Evolutionary conservation across 257 asterid genomes (phyloP), one percentile per base, ranked within the genome.

Genomic region (Primulina eburnea): DNA sequence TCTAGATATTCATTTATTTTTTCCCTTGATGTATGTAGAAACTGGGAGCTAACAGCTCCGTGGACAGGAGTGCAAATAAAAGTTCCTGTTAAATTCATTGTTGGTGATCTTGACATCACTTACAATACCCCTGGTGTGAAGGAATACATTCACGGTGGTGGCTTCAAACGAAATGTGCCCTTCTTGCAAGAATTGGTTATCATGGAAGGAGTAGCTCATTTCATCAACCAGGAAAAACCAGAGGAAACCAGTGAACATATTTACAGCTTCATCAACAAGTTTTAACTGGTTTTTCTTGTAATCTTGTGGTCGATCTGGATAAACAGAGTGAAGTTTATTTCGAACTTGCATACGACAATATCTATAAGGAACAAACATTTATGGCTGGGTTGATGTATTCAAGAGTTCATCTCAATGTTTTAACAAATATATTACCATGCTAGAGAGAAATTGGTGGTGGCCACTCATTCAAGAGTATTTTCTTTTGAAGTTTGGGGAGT

Each of bases 151-250:
- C 84, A 84, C 76, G 73, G 73, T 4, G 97, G 97, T 2, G 91
- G 95, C 24, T 83, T 92, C 83, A 77, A 83, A 74, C 71, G 69
- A 72, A 71, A 76, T 0, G 97, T 92, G 37, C 98, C 97, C 0
- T 86, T 79, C 71, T 73, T 92, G 78, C 92, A 92, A 70, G 96
- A 88, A 65, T 11, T 85, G 2, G 88, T 92, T 38, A 65, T 92
- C 60, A 85, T 92, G 97, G 90, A 90, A 80, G 98, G 95, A 34
- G 98, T 87, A n/a, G 98, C 86, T 72, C 98, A 90, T 81, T 92
- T 90, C 68, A 43, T 85, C 60, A 80, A 86, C 73, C 84, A 88
- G 77, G 98, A 92, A 76, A 92, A 84, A 73, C 89, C 98, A 2
- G 93, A 85, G 38, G 93, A 92, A 79, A 80, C 79, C 72, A 90